phyloP scores from a whole-genome alignment of 768 basidiomycete genomes.

The Termitomyces sp. region DNA sequence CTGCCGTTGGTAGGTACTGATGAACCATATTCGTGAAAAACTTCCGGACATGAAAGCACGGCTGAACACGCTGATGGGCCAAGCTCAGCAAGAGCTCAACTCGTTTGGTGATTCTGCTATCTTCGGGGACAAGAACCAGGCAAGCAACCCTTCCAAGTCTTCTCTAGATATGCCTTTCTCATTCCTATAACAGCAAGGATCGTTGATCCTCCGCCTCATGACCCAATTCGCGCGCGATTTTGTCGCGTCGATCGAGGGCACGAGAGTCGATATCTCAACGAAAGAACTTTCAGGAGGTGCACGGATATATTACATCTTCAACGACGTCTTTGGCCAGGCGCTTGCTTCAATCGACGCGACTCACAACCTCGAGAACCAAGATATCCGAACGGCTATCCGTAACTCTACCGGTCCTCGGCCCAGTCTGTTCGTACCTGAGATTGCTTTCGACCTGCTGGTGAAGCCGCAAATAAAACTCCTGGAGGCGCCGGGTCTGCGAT shows the following conservation, averaged over 20 bases:
- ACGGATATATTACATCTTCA: slow-evolving; percentile 99
- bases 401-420: slow-evolving; percentile 98
- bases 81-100: slow-evolving; percentile 97
- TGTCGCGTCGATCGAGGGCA: slow-evolving; percentile 95
- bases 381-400: slow-evolving; percentile 96
- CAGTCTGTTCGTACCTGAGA: slow-evolving; percentile 94
- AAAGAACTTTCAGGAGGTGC: slow-evolving; percentile 98
- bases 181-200: slow-evolving; percentile 61
- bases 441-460: slow-evolving; percentile 94
- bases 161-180: slow-evolving; percentile 9
- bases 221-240: slow-evolving; percentile 98
- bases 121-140: slow-evolving; percentile 89
- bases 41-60: slow-evolving; percentile 99
- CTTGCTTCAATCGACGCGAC: slow-evolving; percentile 89
- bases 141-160: slow-evolving; percentile 20
- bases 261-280: slow-evolving; percentile 92
- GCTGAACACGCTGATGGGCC: slow-evolving; percentile 96
- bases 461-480: slow-evolving; percentile 98
- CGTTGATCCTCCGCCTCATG: slow-evolving; percentile 92
- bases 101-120: slow-evolving; percentile 93
- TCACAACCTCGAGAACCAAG: slow-evolving; percentile 85
- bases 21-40: slow-evolving; percentile 98
- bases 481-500: slow-evolving; percentile 91
- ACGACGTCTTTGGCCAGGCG: slow-evolving; percentile 94
- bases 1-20: slow-evolving; percentile 59